phyloP scores from a whole-genome alignment of 768 basidiomycete species.

The Hysterangium stoloniferum region DNA sequence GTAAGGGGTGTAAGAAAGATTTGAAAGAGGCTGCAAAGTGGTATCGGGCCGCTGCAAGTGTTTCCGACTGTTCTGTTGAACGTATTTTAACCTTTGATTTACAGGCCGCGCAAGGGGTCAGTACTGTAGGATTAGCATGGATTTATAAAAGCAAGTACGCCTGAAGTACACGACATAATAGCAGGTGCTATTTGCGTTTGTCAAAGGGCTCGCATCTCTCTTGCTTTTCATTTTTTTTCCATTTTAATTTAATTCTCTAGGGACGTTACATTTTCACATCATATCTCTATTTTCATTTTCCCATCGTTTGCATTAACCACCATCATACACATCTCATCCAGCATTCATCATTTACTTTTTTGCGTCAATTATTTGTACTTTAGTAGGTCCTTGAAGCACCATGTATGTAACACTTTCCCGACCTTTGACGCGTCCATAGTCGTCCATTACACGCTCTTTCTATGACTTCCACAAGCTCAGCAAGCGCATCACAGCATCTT shows the following conservation, averaged over 20 bases:
- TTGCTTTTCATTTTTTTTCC: not conserved
- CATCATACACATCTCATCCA: no score
- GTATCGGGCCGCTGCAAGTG: constrained; percentile 77
- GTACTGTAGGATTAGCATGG: constrained; percentile 82
- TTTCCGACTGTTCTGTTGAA: not conserved
- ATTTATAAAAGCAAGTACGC: constrained; percentile 84
- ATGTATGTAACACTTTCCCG: no score
- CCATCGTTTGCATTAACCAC: no score
- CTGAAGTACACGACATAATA: constrained; percentile 13
- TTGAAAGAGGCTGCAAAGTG: constrained; percentile 80
- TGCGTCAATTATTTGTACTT: not conserved
- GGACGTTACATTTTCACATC: no score
- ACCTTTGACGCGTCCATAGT: not conserved
- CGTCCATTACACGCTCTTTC: not conserved
- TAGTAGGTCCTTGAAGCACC: not conserved
- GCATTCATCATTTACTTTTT: not conserved
- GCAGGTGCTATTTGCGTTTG: not conserved
- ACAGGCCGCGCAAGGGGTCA: constrained; percentile 62
- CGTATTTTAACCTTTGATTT: constrained; percentile 1
- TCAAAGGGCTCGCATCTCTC: not conserved
- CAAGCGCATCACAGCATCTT: not conserved
- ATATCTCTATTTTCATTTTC: no score
- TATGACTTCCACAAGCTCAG: no score
- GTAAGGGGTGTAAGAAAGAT: constrained; percentile 85
- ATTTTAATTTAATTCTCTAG: constrained; percentile 7